Conservation (phyloP, 1,284 basidiomycete genomes). For the Pyrrhoderma noxium region DNA sequence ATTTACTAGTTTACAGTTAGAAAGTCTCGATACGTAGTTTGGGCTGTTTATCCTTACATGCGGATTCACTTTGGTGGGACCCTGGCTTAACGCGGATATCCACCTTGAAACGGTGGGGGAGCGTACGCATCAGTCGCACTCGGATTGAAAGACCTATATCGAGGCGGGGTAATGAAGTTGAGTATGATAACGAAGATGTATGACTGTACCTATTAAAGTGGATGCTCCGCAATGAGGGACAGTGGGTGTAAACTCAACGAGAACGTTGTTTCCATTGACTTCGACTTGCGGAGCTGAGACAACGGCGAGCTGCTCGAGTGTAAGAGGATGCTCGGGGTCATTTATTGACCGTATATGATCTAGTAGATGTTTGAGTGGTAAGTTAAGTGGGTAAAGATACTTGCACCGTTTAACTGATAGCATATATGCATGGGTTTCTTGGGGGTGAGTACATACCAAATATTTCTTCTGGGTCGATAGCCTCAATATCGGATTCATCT, state of each 20-base stretch:
- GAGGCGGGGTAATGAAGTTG: background rate
- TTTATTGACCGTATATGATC: constrained; percentile 90
- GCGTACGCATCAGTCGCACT: constrained; percentile 82
- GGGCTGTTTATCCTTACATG: constrained; percentile 46
- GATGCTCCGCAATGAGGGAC: constrained; percentile 99
- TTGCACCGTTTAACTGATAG: constrained; percentile 2
- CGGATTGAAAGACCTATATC: constrained; percentile 83
- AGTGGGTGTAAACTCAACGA: constrained; percentile 92
- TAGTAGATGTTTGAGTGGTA: constrained; percentile 26
- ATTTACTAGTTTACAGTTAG: constrained; percentile 61
- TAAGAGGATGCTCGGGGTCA: constrained; percentile 94
- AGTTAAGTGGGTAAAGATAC: background rate
- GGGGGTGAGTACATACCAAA: constrained; percentile 39
- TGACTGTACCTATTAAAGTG: constrained; percentile 82
- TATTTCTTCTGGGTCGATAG: constrained; percentile 65
- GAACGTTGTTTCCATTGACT: constrained; percentile 65
- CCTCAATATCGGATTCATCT: constrained; percentile 36
- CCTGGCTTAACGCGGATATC: constrained; percentile 92
- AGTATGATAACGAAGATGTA: background rate
- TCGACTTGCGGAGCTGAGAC: constrained; percentile 86
- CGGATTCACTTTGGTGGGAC: constrained; percentile 91
- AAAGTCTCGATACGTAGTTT: background rate
- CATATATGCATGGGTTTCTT: background rate
- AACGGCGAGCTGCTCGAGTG: constrained; percentile 94
- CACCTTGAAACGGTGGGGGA: constrained; percentile 91